A percentile compares a stretch with the other conserved stretches of the same genome.
Evolutionary conservation across 176 grass and related monocot species (phyloP).

Genomic region (maize (Zea mays)): Zm-B73-REFERENCE-NAM-5.0 NC_050104.1:17002001-17002500

Average conservation of each 20-base stretch:
- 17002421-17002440: too few species aligned
- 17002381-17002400: slow-evolving; percentile 24
- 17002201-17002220: neutral
- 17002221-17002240: neutral
- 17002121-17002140: slow-evolving; percentile 38
- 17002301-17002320: too few species aligned
- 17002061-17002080: too few species aligned
- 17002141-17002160: slow-evolving; percentile 73
- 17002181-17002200: too few species aligned
- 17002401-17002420: neutral
- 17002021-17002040: neutral
- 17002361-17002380: slow-evolving; percentile 32
- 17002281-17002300: too few species aligned
- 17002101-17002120: slow-evolving; percentile 66
- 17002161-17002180: slow-evolving; percentile 37
- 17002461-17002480: too few species aligned
- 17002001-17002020: slow-evolving; percentile 49
- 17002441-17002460: too few species aligned
- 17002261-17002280: too few species aligned
- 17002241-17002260: too few species aligned
- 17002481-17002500: neutral
- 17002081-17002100: slow-evolving; percentile 12
- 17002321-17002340: too few species aligned
- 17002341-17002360: slow-evolving; percentile 37
- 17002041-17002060: too few species aligned